phyloP scores from a whole-genome alignment of 2,329 filamentous ascomycete species.

The Scedosporium dehoogii region DNA sequence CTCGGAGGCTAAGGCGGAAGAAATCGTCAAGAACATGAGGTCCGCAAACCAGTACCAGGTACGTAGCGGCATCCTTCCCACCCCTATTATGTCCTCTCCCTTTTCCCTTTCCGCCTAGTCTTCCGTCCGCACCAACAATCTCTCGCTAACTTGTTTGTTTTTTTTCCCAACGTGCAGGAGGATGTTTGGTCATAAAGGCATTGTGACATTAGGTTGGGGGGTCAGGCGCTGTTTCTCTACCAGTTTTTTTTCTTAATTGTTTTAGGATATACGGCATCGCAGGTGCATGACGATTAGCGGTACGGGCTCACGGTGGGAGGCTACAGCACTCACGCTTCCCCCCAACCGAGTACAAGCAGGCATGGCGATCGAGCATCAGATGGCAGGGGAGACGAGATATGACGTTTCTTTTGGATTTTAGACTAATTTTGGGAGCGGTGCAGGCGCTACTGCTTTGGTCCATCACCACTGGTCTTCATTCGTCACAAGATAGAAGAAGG shows the following conservation, averaged over 20 bases:
- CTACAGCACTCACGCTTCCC: not conserved
- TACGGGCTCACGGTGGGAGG: not conserved
- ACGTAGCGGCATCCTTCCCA: slow-evolving; percentile 21
- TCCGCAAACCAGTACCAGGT: slow-evolving; percentile 93
- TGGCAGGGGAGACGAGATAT: not conserved
- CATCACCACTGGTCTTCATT: not conserved
- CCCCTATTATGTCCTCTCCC: not conserved
- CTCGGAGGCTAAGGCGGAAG: slow-evolving; percentile 79
- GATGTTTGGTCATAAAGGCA: slow-evolving; percentile 56
- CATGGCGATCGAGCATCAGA: not conserved
- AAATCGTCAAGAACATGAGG: slow-evolving; percentile 95
- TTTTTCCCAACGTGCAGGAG: slow-evolving; percentile 37
- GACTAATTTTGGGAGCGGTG: not conserved
- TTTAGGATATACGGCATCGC: slow-evolving; percentile 15
- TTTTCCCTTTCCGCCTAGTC: not conserved
- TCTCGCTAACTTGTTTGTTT: slow-evolving; percentile 19
- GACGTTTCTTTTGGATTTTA: not conserved
- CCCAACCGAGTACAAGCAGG: not conserved
- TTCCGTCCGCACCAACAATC: slow-evolving; percentile 1
- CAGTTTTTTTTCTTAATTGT: slow-evolving; percentile 12
- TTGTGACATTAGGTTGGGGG: slow-evolving; percentile 4
- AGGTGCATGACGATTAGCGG: slow-evolving; percentile 11
- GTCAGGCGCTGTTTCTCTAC: not conserved
- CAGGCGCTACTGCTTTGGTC: not conserved
- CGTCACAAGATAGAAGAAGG: not conserved